Evolutionary conservation across 2,329 filamentous ascomycete genomes (phyloP).

Genomic region (Clarireedia homoeocarpa): DNA sequence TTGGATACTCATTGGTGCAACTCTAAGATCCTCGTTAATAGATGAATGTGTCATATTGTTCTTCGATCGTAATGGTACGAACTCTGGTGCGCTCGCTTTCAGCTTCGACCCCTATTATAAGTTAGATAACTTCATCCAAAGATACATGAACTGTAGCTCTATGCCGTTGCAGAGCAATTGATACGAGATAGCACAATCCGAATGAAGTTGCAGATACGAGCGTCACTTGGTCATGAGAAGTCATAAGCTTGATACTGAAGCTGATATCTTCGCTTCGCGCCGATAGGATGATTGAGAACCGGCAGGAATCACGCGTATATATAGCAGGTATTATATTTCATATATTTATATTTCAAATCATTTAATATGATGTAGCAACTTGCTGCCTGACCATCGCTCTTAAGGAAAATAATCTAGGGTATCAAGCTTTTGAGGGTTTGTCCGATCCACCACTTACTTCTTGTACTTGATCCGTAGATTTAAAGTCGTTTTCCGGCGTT

Average conservation of each 20-base stretch:
- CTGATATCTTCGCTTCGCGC: too few species aligned
- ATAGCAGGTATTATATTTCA: too few species aligned
- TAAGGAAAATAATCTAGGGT: not conserved
- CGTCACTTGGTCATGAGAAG: too few species aligned
- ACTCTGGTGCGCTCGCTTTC: slow-evolving; percentile 36
- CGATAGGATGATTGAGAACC: too few species aligned
- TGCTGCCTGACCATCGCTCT: not conserved
- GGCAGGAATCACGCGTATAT: too few species aligned
- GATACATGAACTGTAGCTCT: not conserved
- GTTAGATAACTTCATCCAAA: not conserved
- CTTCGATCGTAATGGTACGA: slow-evolving; percentile 26
- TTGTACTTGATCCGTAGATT: not conserved
- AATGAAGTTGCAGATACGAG: too few species aligned
- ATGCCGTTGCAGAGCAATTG: too few species aligned
- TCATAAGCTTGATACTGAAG: too few species aligned
- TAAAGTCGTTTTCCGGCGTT: not conserved
- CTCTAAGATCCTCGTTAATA: not conserved
- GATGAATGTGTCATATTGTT: slow-evolving; percentile 1
- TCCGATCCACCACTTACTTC: slow-evolving; percentile 21
- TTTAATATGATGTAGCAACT: slow-evolving; percentile 9
- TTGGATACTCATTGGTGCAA: too few species aligned
- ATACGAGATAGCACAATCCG: too few species aligned
- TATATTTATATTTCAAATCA: too few species aligned
- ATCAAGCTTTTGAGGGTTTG: not conserved
- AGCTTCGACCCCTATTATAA: slow-evolving; percentile 16